phyloP scores from a whole-genome alignment of 495 filamentous ascomycete genomes.

The Lepidopterella palustris region DNA sequence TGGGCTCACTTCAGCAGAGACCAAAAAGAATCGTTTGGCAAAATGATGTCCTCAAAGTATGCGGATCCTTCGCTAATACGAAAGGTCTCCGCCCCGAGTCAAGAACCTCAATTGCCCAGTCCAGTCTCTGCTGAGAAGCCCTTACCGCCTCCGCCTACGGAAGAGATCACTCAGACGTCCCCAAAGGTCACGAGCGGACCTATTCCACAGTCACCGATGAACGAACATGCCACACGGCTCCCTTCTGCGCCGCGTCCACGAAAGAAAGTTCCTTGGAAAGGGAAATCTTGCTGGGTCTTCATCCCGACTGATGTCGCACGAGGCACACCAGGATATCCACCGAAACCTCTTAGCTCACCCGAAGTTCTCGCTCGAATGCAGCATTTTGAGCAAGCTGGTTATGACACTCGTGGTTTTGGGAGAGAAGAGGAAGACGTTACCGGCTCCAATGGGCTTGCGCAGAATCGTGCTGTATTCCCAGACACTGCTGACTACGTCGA shows the following conservation, averaged over 20 bases:
- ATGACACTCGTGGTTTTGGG: constrained; percentile 64
- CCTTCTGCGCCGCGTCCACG: constrained; percentile 22
- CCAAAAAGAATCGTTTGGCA: constrained; percentile 23
- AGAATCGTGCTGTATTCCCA: constrained; percentile 71
- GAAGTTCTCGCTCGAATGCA: constrained; percentile 62
- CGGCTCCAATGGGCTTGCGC: constrained; percentile 19
- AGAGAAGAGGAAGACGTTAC: background rate
- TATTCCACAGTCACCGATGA: constrained; percentile 3
- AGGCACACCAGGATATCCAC: constrained; percentile 29
- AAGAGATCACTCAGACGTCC: background rate
- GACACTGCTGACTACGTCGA: constrained; percentile 51
- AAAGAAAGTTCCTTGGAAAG: constrained; percentile 33
- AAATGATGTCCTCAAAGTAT: constrained; percentile 34
- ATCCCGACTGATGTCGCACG: constrained; percentile 29
- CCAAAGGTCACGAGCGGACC: constrained; percentile 5
- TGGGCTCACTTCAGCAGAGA: constrained; percentile 30
- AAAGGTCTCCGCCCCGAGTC: constrained; percentile 14
- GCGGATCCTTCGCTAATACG: constrained; percentile 20
- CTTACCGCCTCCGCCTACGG: background rate
- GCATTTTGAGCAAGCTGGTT: constrained; percentile 68
- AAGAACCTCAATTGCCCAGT: constrained; percentile 9
- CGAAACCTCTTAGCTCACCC: constrained; percentile 52
- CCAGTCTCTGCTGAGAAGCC: background rate
- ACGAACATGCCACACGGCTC: constrained; percentile 3
- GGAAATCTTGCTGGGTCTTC: constrained; percentile 32